Conservation (phyloP, 441 rosid species). For the Erysimum cheiri region DNA sequence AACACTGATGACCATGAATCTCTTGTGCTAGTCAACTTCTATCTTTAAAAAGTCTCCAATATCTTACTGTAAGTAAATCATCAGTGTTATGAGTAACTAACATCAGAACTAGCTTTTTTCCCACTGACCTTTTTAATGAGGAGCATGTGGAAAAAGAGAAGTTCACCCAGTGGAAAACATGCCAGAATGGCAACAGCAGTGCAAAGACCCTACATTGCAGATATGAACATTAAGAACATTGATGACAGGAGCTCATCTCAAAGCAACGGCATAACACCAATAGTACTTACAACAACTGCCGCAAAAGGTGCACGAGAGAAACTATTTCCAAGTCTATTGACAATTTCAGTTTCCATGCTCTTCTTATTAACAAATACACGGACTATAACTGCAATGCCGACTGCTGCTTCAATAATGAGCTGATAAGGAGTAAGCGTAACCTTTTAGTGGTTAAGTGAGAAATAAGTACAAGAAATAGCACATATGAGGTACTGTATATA, state of each 20-base stretch:
- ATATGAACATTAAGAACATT: conserved; percentile 38
- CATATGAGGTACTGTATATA: conserved; percentile 31
- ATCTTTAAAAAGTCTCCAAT: neutral
- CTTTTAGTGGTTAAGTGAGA: conserved; percentile 31
- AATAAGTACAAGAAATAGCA: conserved; percentile 12
- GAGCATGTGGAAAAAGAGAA: conserved; percentile 64
- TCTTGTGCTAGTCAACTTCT: conserved; percentile 16
- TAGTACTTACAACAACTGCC: conserved; percentile 64
- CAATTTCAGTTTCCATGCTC: conserved; percentile 68
- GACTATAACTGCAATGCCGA: conserved; percentile 69
- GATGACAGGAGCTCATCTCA: conserved; percentile 47
- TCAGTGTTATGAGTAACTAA: neutral
- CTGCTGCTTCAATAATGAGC: conserved; percentile 59
- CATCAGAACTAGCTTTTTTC: conserved; percentile 5
- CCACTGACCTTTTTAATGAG: conserved; percentile 62
- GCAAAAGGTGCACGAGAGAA: conserved; percentile 78
- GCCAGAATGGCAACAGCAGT: conserved; percentile 64
- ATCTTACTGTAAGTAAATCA: neutral
- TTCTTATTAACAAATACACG: conserved; percentile 69
- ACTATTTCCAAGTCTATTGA: conserved; percentile 81
- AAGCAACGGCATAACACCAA: conserved; percentile 25
- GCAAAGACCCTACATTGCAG: conserved; percentile 55
- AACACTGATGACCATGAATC: conserved; percentile 9
- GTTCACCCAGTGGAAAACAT: conserved; percentile 67
- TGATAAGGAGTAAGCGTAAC: neutral